Evolutionary conservation across 2,329 filamentous ascomycete genomes (phyloP), one percentile per base, ranked within the genome.

Genomic region (Stagonosporopsis cucurbitacearum): DNA sequence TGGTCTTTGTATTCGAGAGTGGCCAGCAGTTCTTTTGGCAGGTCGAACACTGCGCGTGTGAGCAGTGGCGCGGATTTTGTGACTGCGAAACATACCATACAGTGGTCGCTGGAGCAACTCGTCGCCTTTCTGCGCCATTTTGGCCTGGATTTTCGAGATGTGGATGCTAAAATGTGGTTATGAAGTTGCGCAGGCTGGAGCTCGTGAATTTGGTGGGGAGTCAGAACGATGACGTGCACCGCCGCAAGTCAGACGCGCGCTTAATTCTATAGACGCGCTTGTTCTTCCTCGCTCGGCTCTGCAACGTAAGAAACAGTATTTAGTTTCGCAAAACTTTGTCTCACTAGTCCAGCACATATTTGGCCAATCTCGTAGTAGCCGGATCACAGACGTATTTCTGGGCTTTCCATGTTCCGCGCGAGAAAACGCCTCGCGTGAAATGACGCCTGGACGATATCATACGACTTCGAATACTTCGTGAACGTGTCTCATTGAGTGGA

Each of bases 11-110:
- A 81, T 9, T 84, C 81, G 63, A 96, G 81, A 3, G 86, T 89
- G 48, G 82, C 79, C 32, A 96, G 80, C 42, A 96, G 83, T 71
- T 92, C 86, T 57, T 83, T 80, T 0, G 92, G 91, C 22, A 97
- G 84, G 73, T 96, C 89, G 75, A 93, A 97, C 54, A 94, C 90
- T 92, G 72, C 56, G 43, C 13, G 9, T 9, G 43, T 72, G 46
- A 72, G 62, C 44, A 22, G 17, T 22, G 2, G 32, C n/a, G 11
- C 13, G 6, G 13, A 39, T n/a, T 8, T 19, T n/a, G 9, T 13
- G 8, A 20, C n/a, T 30, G n/a, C 36, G 11, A 3, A 6, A 26
- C 53, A 17, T 66, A 76, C 74, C 72, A 52, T 77, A 77, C 17
- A 77, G 72, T 28, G 74, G 74, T 32, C 73, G 69, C 61, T 76